Evolutionary conservation across 305 asterid genomes (phyloP).

Genomic region (Withania somnifera): DNA sequence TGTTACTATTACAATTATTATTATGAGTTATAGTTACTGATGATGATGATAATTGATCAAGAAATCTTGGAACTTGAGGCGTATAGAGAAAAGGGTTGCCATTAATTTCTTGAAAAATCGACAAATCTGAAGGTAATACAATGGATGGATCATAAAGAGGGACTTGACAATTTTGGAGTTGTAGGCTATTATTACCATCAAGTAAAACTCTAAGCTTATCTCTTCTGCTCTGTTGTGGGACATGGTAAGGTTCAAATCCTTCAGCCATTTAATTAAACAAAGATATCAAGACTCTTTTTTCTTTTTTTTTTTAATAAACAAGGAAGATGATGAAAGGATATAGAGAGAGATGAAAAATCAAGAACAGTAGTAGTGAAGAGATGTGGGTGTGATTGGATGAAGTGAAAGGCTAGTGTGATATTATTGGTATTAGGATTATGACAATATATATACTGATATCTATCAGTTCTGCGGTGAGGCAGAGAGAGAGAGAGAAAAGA

Average conservation of each 20-base stretch:
- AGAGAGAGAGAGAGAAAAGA: not conserved
- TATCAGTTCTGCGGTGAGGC: not conserved
- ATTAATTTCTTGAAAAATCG: slow-evolving; percentile 31
- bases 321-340: slow-evolving; percentile 10
- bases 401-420: not conserved
- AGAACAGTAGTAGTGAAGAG: not conserved
- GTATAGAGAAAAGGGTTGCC: slow-evolving; percentile 26
- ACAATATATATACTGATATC: slow-evolving; percentile 3
- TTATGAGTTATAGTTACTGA: slow-evolving; percentile 6
- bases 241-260: slow-evolving; percentile 63
- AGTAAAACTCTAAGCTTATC: slow-evolving; percentile 59
- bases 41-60: slow-evolving; percentile 31
- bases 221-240: slow-evolving; percentile 84
- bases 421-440: slow-evolving; percentile 3
- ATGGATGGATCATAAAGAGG: slow-evolving; percentile 35
- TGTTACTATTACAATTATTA: not conserved
- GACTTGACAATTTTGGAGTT: slow-evolving; percentile 17
- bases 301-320: no score
- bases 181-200: slow-evolving; percentile 15
- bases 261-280: slow-evolving; percentile 52
- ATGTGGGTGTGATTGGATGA: slow-evolving; percentile 5
- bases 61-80: slow-evolving; percentile 33
- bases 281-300: not conserved
- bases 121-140: slow-evolving; percentile 34
- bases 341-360: not conserved